phyloP scores from a whole-genome alignment of 2,329 filamentous ascomycete species.

The Beauveria rudraprayagi region DNA sequence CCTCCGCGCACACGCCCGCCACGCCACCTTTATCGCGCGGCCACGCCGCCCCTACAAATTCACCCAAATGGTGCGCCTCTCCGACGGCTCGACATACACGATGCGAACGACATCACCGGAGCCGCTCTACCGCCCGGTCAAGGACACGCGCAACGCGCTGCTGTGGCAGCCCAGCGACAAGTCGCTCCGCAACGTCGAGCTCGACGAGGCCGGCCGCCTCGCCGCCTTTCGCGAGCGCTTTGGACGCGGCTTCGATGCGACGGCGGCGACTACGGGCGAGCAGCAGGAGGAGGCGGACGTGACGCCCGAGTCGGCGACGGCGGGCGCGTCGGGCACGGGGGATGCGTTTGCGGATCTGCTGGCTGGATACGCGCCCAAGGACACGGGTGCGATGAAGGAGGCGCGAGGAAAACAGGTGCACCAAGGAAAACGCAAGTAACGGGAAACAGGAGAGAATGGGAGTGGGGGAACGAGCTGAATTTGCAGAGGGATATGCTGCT shows the following conservation, averaged over 20 bases:
- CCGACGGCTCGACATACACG: slow-evolving; percentile 80
- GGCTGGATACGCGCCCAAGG: slow-evolving; percentile 37
- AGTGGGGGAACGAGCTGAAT: background rate
- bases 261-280: slow-evolving; percentile 16
- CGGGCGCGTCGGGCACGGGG: slow-evolving; percentile 16
- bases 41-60: slow-evolving; percentile 93
- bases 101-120: slow-evolving; percentile 67
- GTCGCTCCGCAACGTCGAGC: slow-evolving; percentile 78
- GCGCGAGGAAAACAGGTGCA: slow-evolving; percentile 33
- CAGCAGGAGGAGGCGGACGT: slow-evolving; percentile 15
- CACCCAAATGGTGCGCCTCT: slow-evolving; percentile 91
- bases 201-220: slow-evolving; percentile 87
- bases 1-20: slow-evolving; percentile 53
- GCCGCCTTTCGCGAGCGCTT: slow-evolving; percentile 79
- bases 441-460: slow-evolving; percentile 15
- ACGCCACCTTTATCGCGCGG: slow-evolving; percentile 77
- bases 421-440: slow-evolving; percentile 27
- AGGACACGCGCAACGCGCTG: slow-evolving; percentile 83
- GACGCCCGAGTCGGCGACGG: slow-evolving; percentile 22
- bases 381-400: slow-evolving; percentile 26
- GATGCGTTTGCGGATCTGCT: slow-evolving; percentile 43
- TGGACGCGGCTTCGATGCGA: slow-evolving; percentile 73
- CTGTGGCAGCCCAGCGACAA: slow-evolving; percentile 84
- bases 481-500: background rate
- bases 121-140: slow-evolving; percentile 51